These are phyloP conservation scores for Kodamaea sagamina DNA, from an alignment of 805 yeast species.

Conservation along the genomic window DNA sequence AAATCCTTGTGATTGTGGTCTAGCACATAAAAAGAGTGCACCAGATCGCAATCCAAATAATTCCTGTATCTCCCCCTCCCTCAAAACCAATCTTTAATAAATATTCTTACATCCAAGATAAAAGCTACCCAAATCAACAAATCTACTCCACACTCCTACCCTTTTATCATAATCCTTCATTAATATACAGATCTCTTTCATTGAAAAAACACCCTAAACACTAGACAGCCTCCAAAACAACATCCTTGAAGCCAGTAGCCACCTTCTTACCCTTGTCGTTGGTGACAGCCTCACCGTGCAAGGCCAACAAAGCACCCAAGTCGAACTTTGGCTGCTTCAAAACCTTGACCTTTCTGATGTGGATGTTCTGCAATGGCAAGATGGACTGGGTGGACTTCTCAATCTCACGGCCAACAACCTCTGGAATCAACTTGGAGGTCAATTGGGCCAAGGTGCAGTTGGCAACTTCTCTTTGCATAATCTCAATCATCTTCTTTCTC, in stretches of 20 bases:
- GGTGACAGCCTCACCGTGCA: slow-evolving; percentile 92
- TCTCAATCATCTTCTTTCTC: slow-evolving; percentile 95
- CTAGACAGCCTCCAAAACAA: slow-evolving; percentile 94
- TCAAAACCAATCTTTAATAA: too few species aligned
- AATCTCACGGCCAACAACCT: slow-evolving; percentile 97
- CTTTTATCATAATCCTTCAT: slow-evolving; percentile 7
- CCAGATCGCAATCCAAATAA: too few species aligned
- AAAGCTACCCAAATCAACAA: too few species aligned
- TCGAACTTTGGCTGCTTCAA: slow-evolving; percentile 99
- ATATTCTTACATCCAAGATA: too few species aligned
- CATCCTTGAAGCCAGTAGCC: slow-evolving; percentile 94
- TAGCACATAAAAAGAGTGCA: too few species aligned
- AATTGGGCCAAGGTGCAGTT: slow-evolving; percentile 95
- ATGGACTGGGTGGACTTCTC: slow-evolving; percentile 93
- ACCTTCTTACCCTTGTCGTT: slow-evolving; percentile 98
- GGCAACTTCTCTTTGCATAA: slow-evolving; percentile 94
- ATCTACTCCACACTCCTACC: too few species aligned
- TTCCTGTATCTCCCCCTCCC: too few species aligned
- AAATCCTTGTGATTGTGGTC: too few species aligned
- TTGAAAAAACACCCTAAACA: slow-evolving; percentile 4
- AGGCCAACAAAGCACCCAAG: slow-evolving; percentile 91
- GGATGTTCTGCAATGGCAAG: slow-evolving; percentile 97
- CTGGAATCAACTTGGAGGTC: slow-evolving; percentile 96
- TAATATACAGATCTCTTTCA: slow-evolving; percentile 9
- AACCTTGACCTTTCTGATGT: slow-evolving; percentile 98